Conservation (phyloP, 176 grass and related monocot species). For the Oryza glumipatula region DNA sequence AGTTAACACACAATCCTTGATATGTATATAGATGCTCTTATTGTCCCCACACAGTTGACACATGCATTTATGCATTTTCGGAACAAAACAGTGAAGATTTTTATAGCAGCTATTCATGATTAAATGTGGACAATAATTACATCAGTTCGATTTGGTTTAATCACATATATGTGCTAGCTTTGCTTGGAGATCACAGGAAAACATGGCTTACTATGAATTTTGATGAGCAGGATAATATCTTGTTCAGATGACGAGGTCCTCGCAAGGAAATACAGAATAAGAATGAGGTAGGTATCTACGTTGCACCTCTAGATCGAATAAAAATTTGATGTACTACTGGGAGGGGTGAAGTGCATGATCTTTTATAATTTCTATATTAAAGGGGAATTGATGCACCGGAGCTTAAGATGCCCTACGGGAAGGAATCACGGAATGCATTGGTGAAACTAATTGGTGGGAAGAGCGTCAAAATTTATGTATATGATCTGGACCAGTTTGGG, state of each 20-base stretch:
- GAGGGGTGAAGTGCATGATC: neutral
- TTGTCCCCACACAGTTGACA: neutral
- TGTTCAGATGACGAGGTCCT: conserved; percentile 49
- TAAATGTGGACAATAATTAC: neutral
- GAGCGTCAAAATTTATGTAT: conserved; percentile 56
- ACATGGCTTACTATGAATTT: conserved; percentile 17
- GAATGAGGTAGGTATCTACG: conserved; percentile 71
- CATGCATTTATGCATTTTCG: neutral
- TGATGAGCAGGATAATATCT: conserved; percentile 42
- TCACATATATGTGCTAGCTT: neutral
- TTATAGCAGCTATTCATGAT: neutral
- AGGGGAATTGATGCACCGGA: conserved; percentile 81
- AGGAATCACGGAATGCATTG: conserved; percentile 58
- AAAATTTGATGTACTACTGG: neutral
- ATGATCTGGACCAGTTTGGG: conserved; percentile 52
- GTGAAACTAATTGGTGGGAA: conserved; percentile 58
- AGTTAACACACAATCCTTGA: neutral
- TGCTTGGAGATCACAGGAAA: neutral
- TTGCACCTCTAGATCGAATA: neutral
- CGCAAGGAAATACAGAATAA: conserved; percentile 63
- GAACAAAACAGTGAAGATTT: neutral
- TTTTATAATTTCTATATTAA: conserved; percentile 10
- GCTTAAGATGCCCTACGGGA: conserved; percentile 52
- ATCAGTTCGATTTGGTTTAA: neutral
- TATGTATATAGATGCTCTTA: neutral